Conservation (phyloP, 2,329 filamentous ascomycete genomes). For the Epichloe typhina region DNA sequence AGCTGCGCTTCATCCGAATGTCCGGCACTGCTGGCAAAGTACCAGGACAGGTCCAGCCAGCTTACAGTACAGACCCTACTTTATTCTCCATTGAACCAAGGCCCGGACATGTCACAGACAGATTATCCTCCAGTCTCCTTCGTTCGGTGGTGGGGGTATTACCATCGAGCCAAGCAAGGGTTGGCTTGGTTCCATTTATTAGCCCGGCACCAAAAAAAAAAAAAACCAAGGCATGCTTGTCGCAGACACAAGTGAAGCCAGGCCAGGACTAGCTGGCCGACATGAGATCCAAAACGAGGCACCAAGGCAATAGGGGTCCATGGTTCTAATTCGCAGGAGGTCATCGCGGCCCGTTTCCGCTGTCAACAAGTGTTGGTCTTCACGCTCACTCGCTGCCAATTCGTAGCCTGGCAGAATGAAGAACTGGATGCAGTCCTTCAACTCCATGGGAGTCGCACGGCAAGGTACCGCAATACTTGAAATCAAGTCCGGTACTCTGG, state of each 20-base stretch:
- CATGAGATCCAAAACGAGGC: constrained; percentile 7
- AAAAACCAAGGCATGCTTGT: constrained; percentile 4
- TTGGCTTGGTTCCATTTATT: not conserved
- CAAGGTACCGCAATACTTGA: not conserved
- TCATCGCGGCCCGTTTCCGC: constrained; percentile 8
- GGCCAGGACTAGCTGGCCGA: not conserved
- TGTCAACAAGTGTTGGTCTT: too few species aligned
- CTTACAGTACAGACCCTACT: too few species aligned
- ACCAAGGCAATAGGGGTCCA: not conserved
- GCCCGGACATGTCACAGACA: not conserved
- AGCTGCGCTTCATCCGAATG: too few species aligned
- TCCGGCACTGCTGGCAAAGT: too few species aligned
- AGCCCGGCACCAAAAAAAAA: not conserved
- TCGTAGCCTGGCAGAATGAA: not conserved
- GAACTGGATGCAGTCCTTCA: not conserved
- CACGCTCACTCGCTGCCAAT: not conserved
- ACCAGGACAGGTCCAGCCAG: not conserved
- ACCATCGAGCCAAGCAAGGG: not conserved
- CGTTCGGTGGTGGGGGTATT: not conserved
- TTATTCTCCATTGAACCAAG: not conserved
- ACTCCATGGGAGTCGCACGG: not conserved
- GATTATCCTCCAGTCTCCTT: not conserved
- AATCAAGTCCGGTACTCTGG: not conserved
- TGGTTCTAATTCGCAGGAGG: constrained; percentile 4
- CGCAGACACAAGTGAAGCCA: not conserved